Evolutionary conservation across 148 eudicot genomes (phyloP).

Genomic region (Drosera capensis): DNA sequence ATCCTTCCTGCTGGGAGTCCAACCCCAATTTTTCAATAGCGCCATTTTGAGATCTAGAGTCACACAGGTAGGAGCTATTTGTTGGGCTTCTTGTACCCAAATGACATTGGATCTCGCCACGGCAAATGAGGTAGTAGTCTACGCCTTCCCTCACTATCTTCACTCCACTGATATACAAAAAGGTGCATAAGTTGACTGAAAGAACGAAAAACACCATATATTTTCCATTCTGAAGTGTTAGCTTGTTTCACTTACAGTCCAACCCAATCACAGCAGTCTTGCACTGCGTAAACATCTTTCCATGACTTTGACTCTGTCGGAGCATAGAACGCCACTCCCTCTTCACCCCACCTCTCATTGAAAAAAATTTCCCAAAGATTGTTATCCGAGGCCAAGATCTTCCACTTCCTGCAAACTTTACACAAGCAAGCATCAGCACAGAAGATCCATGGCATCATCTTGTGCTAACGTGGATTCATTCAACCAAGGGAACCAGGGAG

Average conservation of each 20-base stretch:
- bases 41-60: slow-evolving; percentile 6
- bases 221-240: no score
- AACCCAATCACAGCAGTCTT: slow-evolving; percentile 74
- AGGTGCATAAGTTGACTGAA: neutral
- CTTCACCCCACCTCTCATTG: slow-evolving; percentile 64
- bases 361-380: slow-evolving; percentile 53
- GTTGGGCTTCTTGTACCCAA: slow-evolving; percentile 41
- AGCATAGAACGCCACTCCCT: slow-evolving; percentile 34
- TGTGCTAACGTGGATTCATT: no score
- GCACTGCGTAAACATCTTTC: slow-evolving; percentile 61
- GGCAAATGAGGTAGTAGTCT: slow-evolving; percentile 48
- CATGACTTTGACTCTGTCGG: slow-evolving; percentile 42
- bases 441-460: no score
- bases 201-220: no score
- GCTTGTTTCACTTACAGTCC: slow-evolving; percentile 52
- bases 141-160: slow-evolving; percentile 72
- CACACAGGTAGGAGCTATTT: slow-evolving; percentile 1
- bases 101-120: slow-evolving; percentile 56
- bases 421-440: neutral
- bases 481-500: no score
- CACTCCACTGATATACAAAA: slow-evolving; percentile 31
- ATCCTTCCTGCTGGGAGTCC: slow-evolving; percentile 7
- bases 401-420: slow-evolving; percentile 87
- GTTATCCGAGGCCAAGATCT: slow-evolving; percentile 47
- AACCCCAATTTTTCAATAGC: slow-evolving; percentile 8